Evolutionary conservation across 805 yeast species (phyloP).

Genomic region (Lachancea nothofagi): DNA sequence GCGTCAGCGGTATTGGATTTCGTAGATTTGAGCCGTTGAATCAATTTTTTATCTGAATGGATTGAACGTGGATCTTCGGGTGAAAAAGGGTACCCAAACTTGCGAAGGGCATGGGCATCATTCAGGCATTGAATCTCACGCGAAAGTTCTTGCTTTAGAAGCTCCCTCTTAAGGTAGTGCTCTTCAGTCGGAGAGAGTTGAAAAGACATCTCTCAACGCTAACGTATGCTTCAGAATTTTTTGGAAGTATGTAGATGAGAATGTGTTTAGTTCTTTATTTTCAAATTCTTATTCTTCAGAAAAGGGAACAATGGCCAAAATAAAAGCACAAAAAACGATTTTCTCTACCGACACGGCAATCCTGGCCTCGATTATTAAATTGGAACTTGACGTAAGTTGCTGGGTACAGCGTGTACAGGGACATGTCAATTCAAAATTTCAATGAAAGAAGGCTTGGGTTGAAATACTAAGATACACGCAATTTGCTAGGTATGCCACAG

Average conservation of each 20-base stretch:
- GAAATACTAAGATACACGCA: too few relatives aligned
- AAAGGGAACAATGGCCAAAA: too few relatives aligned
- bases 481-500: too few relatives aligned
- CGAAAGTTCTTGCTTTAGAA: constrained; percentile 55
- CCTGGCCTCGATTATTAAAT: too few relatives aligned
- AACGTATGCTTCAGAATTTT: not conserved
- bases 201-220: not conserved
- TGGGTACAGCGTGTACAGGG: too few relatives aligned
- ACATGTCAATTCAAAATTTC: too few relatives aligned
- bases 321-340: too few relatives aligned
- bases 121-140: constrained; percentile 57
- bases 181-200: constrained; percentile 53
- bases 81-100: constrained; percentile 75
- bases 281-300: too few relatives aligned
- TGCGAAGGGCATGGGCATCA: constrained; percentile 55
- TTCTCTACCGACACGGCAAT: too few relatives aligned
- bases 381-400: too few relatives aligned
- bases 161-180: constrained; percentile 81
- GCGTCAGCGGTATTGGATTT: not conserved
- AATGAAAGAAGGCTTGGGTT: too few relatives aligned
- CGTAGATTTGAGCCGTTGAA: not conserved
- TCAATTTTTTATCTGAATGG: not conserved
- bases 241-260: too few relatives aligned
- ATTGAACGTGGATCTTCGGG: constrained; percentile 37
- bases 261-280: not conserved